Conservation (phyloP, 768 basidiomycete genomes). For the Pisolithus sp. region DNA sequence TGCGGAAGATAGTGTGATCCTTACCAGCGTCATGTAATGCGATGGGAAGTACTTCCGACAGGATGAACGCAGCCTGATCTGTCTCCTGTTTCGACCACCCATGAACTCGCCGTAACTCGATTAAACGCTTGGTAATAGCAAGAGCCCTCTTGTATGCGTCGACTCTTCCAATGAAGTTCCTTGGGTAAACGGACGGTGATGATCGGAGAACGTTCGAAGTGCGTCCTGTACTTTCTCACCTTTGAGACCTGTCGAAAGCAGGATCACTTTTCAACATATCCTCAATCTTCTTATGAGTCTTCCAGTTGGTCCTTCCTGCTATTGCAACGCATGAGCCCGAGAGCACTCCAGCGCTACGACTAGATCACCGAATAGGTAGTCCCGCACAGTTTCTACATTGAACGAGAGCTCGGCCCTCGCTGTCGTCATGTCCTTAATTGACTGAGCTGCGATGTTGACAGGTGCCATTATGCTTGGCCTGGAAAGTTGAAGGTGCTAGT, state of each 20-base stretch:
- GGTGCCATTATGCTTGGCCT: not conserved
- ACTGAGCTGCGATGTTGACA: slow-evolving; percentile 37
- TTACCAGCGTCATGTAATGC: slow-evolving; percentile 32
- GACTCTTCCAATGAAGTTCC: slow-evolving; percentile 51
- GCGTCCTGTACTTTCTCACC: slow-evolving; percentile 28
- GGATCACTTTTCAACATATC: slow-evolving; percentile 46
- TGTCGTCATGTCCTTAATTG: slow-evolving; percentile 43
- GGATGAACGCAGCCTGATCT: slow-evolving; percentile 36
- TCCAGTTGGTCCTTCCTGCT: slow-evolving; percentile 50
- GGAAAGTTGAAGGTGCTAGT: not conserved
- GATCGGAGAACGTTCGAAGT: not conserved
- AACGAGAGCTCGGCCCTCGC: slow-evolving; percentile 43
- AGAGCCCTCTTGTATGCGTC: slow-evolving; percentile 54
- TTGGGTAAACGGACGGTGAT: slow-evolving; percentile 12
- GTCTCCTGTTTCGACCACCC: slow-evolving; percentile 48
- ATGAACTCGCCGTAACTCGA: slow-evolving; percentile 51
- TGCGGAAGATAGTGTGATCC: not conserved
- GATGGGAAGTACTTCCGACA: slow-evolving; percentile 53
- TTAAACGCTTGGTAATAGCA: slow-evolving; percentile 47
- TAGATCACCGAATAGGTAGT: slow-evolving; percentile 46
- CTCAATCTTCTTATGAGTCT: slow-evolving; percentile 39
- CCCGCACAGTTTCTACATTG: slow-evolving; percentile 35
- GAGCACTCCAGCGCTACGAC: not conserved
- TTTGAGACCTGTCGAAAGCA: slow-evolving; percentile 51
- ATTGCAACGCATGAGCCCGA: not conserved